Evolutionary conservation across 176 grass and related monocot genomes (phyloP), one percentile per base, ranked within the genome.

Genomic region (Rhynchospora breviuscula): DNA sequence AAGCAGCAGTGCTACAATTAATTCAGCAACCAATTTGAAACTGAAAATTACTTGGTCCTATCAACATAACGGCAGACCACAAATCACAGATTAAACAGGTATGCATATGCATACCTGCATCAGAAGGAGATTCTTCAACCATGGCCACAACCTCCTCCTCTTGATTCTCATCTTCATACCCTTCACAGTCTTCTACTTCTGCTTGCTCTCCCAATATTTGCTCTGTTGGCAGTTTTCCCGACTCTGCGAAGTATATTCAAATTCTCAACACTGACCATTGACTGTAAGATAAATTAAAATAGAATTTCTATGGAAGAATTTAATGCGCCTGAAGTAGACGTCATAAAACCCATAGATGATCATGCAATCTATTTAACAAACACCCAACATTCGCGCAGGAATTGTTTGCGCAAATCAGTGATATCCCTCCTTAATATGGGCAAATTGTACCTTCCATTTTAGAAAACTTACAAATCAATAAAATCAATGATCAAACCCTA

Each of bases 141-240:
- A 95, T 95, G 58, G 90, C 88, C 60, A 92, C 79, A 84, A 85
- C 90, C 65, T 95, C 93, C 79, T 87, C 85, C 53, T 92, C 93
- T 66, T 95, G 88, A 59, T 89, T 92, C 15, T 78, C 73, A 85
- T 94, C 93, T 87, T 93, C 93, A 68, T 91, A 95, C 17, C 73
- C 83, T 60, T 91, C 93, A 45, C 79, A 84, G 62, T 95, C 93
- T 83, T 95, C 93, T 84, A 84, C 79, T 86, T 91, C 87, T 4
- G 84, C 86, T 71, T 92, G 85, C 26, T 91, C 87, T 71, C 88
- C 89, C 84, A 84, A 79, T 62, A 86, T 85, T 67, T 86, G 93
- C 61, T 87, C 85, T 74, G 81, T 62, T 71, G 84, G 62, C 49
- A 54, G 33, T 1, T 85, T 90, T 79, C 84, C 87, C 79, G 75